These are phyloP conservation scores for Ailanthus altissimus DNA, from an alignment of 345 rosid species.

Conservation along the genomic window DNA sequence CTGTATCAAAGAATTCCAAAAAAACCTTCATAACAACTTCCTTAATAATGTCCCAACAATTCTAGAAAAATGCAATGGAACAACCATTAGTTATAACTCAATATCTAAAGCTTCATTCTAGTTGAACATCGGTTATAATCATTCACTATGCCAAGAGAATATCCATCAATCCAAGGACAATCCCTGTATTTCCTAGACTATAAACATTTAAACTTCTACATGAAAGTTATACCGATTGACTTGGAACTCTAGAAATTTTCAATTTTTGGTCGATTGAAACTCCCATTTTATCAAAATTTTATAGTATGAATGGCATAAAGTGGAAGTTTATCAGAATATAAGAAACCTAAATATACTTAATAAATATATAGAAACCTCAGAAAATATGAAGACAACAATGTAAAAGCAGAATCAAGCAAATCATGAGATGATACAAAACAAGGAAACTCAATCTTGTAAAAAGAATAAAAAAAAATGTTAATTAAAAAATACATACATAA, in stretches of 20 bases:
- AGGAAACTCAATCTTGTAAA: background rate
- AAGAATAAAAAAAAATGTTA: background rate
- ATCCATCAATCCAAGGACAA: background rate
- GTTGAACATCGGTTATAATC: background rate
- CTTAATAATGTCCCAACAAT: too few relatives aligned
- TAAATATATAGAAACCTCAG: background rate
- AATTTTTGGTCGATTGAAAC: background rate
- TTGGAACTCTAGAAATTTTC: background rate
- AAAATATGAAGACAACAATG: background rate
- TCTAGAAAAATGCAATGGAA: too few relatives aligned
- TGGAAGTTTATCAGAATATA: background rate
- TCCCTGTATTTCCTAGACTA: background rate
- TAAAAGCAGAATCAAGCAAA: background rate
- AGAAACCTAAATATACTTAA: background rate
- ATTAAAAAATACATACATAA: too few relatives aligned
- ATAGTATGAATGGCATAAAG: background rate
- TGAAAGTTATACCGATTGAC: background rate
- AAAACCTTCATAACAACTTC: too few relatives aligned
- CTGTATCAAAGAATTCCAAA: too few relatives aligned
- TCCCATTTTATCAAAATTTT: background rate
- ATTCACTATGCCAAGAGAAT: background rate
- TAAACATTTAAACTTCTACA: background rate
- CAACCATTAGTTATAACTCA: background rate
- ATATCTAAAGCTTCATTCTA: background rate
- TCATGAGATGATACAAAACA: background rate